A percentile compares a stretch with the other conserved stretches of the same genome.
Evolutionary conservation across 2,329 filamentous ascomycete genomes (phyloP).

Genomic region (Peltaster fructicola): DNA sequence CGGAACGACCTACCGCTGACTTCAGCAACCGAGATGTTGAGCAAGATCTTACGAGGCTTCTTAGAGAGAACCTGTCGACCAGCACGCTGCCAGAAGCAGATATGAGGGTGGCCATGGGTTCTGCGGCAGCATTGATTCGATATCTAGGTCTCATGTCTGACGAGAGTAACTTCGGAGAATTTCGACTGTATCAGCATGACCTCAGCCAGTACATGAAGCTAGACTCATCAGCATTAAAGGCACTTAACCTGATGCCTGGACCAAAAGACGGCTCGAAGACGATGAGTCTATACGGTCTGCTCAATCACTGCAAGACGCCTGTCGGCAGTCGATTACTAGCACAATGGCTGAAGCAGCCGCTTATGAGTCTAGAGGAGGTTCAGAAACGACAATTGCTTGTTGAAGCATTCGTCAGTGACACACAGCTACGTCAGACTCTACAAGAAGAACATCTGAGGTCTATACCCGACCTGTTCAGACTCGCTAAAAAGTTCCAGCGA

Average conservation of each 20-base stretch:
- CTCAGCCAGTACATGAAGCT: conserved; percentile 96
- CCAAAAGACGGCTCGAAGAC: conserved; percentile 87
- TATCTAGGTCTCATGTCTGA: conserved; percentile 86
- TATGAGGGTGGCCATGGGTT: conserved; percentile 87
- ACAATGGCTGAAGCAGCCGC: conserved; percentile 93
- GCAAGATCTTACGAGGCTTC: conserved; percentile 71
- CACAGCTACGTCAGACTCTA: conserved; percentile 83
- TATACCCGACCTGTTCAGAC: conserved; percentile 82
- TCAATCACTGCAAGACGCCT: conserved; percentile 96
- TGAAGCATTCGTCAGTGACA: conserved; percentile 85
- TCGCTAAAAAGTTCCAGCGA: conserved; percentile 88
- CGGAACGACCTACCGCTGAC: conserved; percentile 58
- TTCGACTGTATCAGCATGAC: conserved; percentile 93
- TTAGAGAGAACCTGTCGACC: conserved; percentile 70
- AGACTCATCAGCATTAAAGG: conserved; percentile 82
- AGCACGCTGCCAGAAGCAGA: conserved; percentile 75
- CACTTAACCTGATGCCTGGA: conserved; percentile 92
- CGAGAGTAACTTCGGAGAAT: conserved; percentile 88
- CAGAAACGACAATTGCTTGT: conserved; percentile 84
- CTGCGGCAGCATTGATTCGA: conserved; percentile 82
- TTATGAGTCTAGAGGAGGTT: conserved; percentile 83
- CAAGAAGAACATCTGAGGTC: conserved; percentile 89
- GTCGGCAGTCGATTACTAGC: conserved; percentile 76
- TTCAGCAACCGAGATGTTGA: conserved; percentile 88
- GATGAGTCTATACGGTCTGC: conserved; percentile 85